Base-by-base conservation (phyloP, 495 filamentous ascomycete species). In the Annulohypoxylon nitens region DNA sequence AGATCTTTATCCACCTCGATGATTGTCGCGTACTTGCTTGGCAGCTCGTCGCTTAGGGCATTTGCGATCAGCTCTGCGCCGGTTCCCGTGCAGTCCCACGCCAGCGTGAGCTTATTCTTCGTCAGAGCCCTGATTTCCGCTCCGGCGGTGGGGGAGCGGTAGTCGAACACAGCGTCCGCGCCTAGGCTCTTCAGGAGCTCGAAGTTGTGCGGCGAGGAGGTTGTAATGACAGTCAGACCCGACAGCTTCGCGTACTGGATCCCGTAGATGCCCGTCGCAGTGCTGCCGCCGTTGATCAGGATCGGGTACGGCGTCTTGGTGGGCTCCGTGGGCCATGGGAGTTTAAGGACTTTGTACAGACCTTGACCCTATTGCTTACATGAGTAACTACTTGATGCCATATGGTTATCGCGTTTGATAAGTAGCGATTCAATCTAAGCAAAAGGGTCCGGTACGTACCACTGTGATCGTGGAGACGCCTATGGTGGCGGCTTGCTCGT, bases 261-360 rank as follows among this genome's bases (percentile, higher is more conserved):
- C 7, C 80, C 84, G 30, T 80, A 81, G 20, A 85, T 71, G 14
- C 86, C 86, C 0, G 85, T 85, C 5, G 83, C 82, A 0, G 83
- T 85, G 67, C 82, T 81, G 41, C 85, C 86, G 66, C 86, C 86
- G 78, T 86, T 85, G 68, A 88, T 82, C 18, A 88, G 73, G 36
- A 88, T 76, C 0, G 76, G 70, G 50, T 59, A 60, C 1, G 78
- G 64, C 3, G 67, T 69, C 8, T 72, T 36, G 8, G 71, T 20
- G 0, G 84, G 80, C 18, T 71, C 34, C 33, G 66, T 78, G 36
- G 83, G 85, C 20, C 80, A 76, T 1, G 77, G 74, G 3, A 86
- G 74, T 25, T 69, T 26, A 2, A 86, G 78, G 26, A 74, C 67
- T 37, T 83, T 78, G 72, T 83, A 84, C 1, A 88, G 70, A 18